Conservation (phyloP, 1,139 yeast species). For the Dujonia santamariae region DNA sequence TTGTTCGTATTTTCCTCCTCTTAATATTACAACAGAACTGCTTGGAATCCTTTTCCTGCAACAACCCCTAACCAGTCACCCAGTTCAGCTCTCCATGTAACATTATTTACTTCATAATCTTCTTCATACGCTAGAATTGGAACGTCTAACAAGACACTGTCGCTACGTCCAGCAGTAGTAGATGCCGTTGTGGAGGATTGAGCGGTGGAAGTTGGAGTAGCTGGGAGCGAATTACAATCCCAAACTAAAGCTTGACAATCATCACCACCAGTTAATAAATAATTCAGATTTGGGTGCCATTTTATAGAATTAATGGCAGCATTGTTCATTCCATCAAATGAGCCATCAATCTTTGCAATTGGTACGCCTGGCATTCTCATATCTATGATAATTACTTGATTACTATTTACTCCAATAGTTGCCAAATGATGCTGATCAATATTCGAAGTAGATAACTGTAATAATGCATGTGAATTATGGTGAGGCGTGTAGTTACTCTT, state of each 20-base stretch:
- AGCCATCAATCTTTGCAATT: constrained; percentile 64
- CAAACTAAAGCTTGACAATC: constrained; percentile 88
- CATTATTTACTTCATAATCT: constrained; percentile 67
- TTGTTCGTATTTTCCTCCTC: too few species aligned
- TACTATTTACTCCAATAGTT: constrained; percentile 71
- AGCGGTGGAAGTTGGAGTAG: neutral
- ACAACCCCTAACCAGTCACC: constrained; percentile 86
- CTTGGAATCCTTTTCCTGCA: constrained; percentile 79
- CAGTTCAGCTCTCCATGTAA: constrained; percentile 60
- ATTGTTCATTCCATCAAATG: constrained; percentile 45
- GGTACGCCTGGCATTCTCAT: constrained; percentile 89
- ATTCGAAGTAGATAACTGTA: constrained; percentile 76
- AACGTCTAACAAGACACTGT: constrained; percentile 25
- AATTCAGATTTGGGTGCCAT: constrained; percentile 81
- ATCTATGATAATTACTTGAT: constrained; percentile 69
- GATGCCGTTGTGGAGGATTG: constrained; percentile 6
- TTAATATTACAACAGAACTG: constrained; percentile 24
- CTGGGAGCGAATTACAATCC: constrained; percentile 52
- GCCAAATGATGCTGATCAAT: constrained; percentile 78
- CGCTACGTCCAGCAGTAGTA: constrained; percentile 9
- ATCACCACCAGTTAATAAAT: constrained; percentile 76
- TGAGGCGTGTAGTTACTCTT: constrained; percentile 2
- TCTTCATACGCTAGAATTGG: constrained; percentile 60
- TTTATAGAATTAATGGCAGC: constrained; percentile 65
- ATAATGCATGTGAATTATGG: constrained; percentile 54